Conservation (phyloP, 768 basidiomycete genomes). For the Pluteus cervinus region DNA sequence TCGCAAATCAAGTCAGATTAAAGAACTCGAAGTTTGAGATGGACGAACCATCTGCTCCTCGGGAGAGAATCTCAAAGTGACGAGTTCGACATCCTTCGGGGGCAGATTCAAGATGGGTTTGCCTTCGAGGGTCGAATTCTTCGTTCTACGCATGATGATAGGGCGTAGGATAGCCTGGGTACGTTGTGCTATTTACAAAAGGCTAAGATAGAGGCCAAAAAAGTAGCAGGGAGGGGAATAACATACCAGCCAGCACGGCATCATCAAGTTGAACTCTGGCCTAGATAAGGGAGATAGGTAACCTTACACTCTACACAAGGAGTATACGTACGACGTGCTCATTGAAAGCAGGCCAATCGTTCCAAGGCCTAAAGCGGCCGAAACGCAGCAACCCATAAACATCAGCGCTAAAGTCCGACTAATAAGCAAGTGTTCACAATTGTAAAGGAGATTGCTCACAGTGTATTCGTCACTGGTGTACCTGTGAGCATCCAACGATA, state of each 20-base stretch:
- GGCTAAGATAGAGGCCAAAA: neutral
- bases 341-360: slow-evolving; percentile 68
- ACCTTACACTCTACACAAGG: too few relatives aligned
- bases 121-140: slow-evolving; percentile 60
- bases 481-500: slow-evolving; percentile 80
- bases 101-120: slow-evolving; percentile 63
- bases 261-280: slow-evolving; percentile 48
- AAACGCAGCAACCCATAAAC: slow-evolving; percentile 69
- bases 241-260: slow-evolving; percentile 54
- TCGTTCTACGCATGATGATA: slow-evolving; percentile 68
- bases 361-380: slow-evolving; percentile 63
- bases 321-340: slow-evolving; percentile 45
- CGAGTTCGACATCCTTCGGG: slow-evolving; percentile 51
- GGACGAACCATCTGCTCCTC: slow-evolving; percentile 58
- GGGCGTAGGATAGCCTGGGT: slow-evolving; percentile 65
- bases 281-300: slow-evolving; percentile 19
- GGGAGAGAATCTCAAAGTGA: slow-evolving; percentile 51
- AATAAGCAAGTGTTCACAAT: neutral
- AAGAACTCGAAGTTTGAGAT: neutral
- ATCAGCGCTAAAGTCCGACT: slow-evolving; percentile 42
- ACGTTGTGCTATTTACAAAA: slow-evolving; percentile 34
- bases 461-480: slow-evolving; percentile 67
- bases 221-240: slow-evolving; percentile 1
- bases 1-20: neutral
- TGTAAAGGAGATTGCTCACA: slow-evolving; percentile 29